Evolutionary conservation across 2,329 filamentous ascomycete species (phyloP).

Genomic region (Xylariaceae sp.): DNA sequence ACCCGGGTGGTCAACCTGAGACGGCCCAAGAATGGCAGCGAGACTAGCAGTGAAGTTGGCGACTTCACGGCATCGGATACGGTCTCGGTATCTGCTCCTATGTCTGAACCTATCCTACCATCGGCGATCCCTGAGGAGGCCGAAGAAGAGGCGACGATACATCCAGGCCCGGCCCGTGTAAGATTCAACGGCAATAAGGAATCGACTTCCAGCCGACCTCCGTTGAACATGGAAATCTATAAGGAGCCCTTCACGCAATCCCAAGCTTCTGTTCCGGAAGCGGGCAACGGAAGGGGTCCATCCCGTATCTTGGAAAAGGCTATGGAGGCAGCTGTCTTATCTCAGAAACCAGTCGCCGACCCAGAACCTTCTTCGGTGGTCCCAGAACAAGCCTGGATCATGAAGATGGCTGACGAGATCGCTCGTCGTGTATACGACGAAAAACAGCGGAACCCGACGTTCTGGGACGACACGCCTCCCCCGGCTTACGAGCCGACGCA

Average conservation of each 20-base stretch:
- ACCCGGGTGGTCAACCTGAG: slow-evolving; percentile 76
- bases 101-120: slow-evolving; percentile 55
- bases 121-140: slow-evolving; percentile 55
- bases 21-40: slow-evolving; percentile 49
- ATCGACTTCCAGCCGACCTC: slow-evolving; percentile 28
- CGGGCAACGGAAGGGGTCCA: slow-evolving; percentile 10
- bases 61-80: slow-evolving; percentile 48
- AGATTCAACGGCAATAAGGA: slow-evolving; percentile 36
- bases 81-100: slow-evolving; percentile 51
- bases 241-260: slow-evolving; percentile 22
- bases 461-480: slow-evolving; percentile 53
- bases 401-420: slow-evolving; percentile 92
- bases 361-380: slow-evolving; percentile 53
- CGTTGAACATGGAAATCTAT: slow-evolving; percentile 33
- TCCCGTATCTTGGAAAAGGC: slow-evolving; percentile 24
- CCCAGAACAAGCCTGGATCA: slow-evolving; percentile 77
- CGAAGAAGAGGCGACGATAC: slow-evolving; percentile 38
- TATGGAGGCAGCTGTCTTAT: slow-evolving; percentile 16
- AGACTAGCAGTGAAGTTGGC: slow-evolving; percentile 46
- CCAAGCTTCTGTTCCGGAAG: slow-evolving; percentile 12
- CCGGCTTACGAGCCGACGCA: slow-evolving; percentile 55
- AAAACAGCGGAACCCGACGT: slow-evolving; percentile 54
- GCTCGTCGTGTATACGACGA: slow-evolving; percentile 83
- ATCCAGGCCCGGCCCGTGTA: slow-evolving; percentile 33
- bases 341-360: slow-evolving; percentile 28